Percentiles rank a stretch among this genome's conserved stretches.
Evolutionary conservation across 2,329 filamentous ascomycete genomes (phyloP).

Genomic region (Thermothelomyces thermophilus): DNA sequence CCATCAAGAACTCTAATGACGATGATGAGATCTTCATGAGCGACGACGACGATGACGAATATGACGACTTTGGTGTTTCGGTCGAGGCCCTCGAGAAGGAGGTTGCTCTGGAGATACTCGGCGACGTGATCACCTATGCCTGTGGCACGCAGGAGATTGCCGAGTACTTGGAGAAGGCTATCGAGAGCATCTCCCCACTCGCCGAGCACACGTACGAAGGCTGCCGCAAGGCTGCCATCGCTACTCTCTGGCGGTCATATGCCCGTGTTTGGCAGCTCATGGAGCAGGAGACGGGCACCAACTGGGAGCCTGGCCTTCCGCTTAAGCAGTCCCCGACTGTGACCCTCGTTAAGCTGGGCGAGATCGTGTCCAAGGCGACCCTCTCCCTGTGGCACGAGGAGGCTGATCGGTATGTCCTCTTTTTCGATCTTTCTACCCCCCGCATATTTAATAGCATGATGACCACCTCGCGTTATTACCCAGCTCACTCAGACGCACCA

Average conservation of each 20-base stretch:
- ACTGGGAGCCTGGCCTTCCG: constrained; percentile 86
- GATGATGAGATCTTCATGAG: constrained; percentile 53
- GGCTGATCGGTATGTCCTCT: constrained; percentile 74
- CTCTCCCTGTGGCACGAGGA: constrained; percentile 84
- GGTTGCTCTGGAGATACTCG: constrained; percentile 90
- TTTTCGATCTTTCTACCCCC: constrained; percentile 6
- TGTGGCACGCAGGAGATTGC: constrained; percentile 66
- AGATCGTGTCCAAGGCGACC: constrained; percentile 78
- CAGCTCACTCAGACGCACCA: constrained; percentile 98
- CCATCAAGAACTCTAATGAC: constrained; percentile 57
- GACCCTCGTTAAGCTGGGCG: constrained; percentile 77
- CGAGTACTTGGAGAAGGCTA: constrained; percentile 81
- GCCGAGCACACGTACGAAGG: constrained; percentile 88
- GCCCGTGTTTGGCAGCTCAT: constrained; percentile 84
- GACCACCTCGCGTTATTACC: constrained; percentile 85
- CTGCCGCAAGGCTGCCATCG: constrained; percentile 83
- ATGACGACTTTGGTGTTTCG: constrained; percentile 82
- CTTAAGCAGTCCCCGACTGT: constrained; percentile 70
- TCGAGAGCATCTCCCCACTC: constrained; percentile 73
- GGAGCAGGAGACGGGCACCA: constrained; percentile 68
- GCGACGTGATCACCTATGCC: constrained; percentile 83
- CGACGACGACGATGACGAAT: constrained; percentile 59
- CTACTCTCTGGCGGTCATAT: constrained; percentile 89
- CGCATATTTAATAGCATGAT: constrained; percentile 61
- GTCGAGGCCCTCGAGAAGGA: constrained; percentile 94